These are phyloP conservation scores for Pyronema domesticum DNA, from an alignment of 495 filamentous ascomycete genomes.

Conservation along the genomic window DNA sequence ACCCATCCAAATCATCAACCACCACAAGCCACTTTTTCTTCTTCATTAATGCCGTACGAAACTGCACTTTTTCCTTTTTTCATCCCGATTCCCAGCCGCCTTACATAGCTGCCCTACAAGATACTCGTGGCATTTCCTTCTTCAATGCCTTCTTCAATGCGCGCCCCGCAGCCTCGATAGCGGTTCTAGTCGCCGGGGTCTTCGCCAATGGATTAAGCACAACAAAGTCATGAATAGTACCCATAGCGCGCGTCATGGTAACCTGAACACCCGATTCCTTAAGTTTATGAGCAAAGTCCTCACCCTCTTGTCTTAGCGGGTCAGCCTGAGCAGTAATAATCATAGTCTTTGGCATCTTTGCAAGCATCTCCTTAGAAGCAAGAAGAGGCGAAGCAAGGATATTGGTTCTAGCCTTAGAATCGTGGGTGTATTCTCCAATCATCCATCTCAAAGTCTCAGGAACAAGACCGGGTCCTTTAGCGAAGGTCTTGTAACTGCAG, in stretches of 20 bases:
- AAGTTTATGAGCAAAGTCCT: slow-evolving; percentile 30
- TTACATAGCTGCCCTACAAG: too few species aligned
- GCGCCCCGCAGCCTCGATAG: slow-evolving; percentile 3
- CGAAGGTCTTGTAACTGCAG: slow-evolving; percentile 10
- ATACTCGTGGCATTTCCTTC: too few species aligned
- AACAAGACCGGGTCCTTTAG: slow-evolving; percentile 10
- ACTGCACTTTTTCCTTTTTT: too few species aligned
- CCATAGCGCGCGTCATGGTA: slow-evolving; percentile 24
- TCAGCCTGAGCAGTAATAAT: slow-evolving; percentile 32
- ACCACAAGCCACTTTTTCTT: too few species aligned
- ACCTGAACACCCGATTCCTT: slow-evolving; percentile 27
- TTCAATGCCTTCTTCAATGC: slow-evolving; percentile 5
- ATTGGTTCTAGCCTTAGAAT: slow-evolving; percentile 5
- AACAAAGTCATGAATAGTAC: slow-evolving; percentile 27
- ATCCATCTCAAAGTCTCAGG: slow-evolving; percentile 3
- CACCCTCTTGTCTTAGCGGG: slow-evolving; percentile 32
- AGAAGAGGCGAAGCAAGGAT: slow-evolving; percentile 16
- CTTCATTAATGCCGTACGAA: too few species aligned
- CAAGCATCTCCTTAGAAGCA: slow-evolving; percentile 14
- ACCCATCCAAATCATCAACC: too few species aligned
- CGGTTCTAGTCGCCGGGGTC: slow-evolving; percentile 4
- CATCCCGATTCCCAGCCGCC: too few species aligned
- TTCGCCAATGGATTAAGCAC: slow-evolving; percentile 23
- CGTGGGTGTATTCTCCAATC: slow-evolving; percentile 8
- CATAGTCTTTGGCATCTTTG: slow-evolving; percentile 30